phyloP scores from a whole-genome alignment of 768 basidiomycete species.

The Lentinus brumalis region DNA sequence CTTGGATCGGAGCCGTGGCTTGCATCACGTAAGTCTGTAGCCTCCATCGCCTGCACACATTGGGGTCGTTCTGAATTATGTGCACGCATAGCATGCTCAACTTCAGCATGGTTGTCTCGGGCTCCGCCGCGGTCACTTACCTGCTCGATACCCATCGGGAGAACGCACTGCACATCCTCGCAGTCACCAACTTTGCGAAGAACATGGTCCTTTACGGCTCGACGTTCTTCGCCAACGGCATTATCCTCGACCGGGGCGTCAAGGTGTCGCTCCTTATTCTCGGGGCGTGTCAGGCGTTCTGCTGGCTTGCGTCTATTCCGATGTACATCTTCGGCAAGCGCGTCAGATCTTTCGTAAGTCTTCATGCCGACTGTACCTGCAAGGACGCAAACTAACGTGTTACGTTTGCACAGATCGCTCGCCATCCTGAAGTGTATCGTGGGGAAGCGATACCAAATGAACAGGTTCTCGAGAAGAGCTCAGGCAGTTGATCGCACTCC shows the following conservation, averaged over 20 bases:
- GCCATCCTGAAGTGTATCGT: no score
- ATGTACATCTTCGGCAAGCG: conserved; percentile 50
- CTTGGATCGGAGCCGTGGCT: conserved; percentile 47
- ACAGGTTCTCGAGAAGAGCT: no score
- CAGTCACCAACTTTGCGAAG: conserved; percentile 45
- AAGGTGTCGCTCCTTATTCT: conserved; percentile 43
- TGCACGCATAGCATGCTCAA: conserved; percentile 48
- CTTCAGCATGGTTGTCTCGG: conserved; percentile 46
- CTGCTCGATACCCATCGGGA: conserved; percentile 46
- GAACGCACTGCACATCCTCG: conserved; percentile 43
- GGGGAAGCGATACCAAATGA: no score
- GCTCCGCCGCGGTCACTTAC: conserved; percentile 46
- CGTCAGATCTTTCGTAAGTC: conserved; percentile 42
- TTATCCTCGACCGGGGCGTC: conserved; percentile 41
- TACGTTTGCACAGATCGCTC: no score
- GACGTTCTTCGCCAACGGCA: conserved; percentile 47
- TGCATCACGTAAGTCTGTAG: conserved; percentile 28
- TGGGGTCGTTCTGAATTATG: no score
- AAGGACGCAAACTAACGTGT: no score
- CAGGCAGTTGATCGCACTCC: no score
- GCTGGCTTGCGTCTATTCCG: conserved; percentile 43
- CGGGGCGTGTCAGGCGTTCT: conserved; percentile 42
- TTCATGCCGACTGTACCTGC: no score
- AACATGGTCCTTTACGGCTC: conserved; percentile 49
- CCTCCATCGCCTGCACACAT: no score